Evolutionary conservation across 2,329 filamentous ascomycete species (phyloP).

Genomic region (Chaetomiaceae sp.): DNA sequence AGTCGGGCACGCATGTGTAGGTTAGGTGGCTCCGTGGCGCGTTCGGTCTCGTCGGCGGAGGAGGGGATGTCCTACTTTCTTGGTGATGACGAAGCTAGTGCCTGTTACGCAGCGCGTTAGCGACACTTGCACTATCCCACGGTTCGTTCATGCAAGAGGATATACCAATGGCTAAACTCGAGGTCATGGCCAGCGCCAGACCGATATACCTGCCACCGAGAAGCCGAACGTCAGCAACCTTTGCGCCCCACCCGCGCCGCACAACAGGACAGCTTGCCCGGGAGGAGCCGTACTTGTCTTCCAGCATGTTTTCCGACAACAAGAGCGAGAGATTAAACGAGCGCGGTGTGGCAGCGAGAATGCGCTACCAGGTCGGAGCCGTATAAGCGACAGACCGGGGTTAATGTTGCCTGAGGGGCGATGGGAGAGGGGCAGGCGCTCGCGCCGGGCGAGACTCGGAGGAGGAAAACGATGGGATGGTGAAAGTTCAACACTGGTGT

Average conservation of each 20-base stretch:
- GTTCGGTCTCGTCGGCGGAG: not conserved
- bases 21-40: not conserved
- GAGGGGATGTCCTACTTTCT: slow-evolving; percentile 63
- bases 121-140: slow-evolving; percentile 2
- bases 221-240: slow-evolving; percentile 30
- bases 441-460: slow-evolving; percentile 26
- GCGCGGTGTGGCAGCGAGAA: slow-evolving; percentile 19
- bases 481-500: slow-evolving; percentile 12
- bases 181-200: slow-evolving; percentile 68
- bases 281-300: slow-evolving; percentile 41
- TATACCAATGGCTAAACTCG: slow-evolving; percentile 72
- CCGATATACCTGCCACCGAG: slow-evolving; percentile 62
- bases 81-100: slow-evolving; percentile 97
- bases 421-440: slow-evolving; percentile 15
- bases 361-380: slow-evolving; percentile 18
- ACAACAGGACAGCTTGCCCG: not conserved
- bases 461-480: slow-evolving; percentile 9
- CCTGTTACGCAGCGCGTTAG: slow-evolving; percentile 46
- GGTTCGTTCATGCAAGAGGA: not conserved
- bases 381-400: slow-evolving; percentile 2
- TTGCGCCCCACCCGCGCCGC: slow-evolving; percentile 10
- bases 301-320: slow-evolving; percentile 36
- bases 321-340: slow-evolving; percentile 18
- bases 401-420: not conserved
- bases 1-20: not conserved